Evolutionary conservation across 495 filamentous ascomycete genomes (phyloP).

Genomic region (Hyaloscypha finlandica): DNA sequence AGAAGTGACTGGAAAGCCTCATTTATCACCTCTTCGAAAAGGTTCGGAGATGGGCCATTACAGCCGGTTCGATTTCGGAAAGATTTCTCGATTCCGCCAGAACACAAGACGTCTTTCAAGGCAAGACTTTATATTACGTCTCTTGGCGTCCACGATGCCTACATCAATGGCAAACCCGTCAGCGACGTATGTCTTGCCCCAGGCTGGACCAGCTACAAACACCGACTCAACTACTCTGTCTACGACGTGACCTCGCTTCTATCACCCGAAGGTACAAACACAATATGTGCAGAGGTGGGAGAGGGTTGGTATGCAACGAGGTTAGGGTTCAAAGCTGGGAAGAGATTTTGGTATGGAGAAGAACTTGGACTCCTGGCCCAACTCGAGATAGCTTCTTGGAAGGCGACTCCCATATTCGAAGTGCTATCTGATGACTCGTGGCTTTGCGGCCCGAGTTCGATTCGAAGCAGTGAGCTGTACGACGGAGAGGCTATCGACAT

Average conservation of each 20-base stretch:
- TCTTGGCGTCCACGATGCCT: slow-evolving; percentile 49
- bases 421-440: slow-evolving; percentile 46
- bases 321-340: slow-evolving; percentile 42
- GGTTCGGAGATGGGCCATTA: slow-evolving; percentile 32
- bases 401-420: slow-evolving; percentile 29
- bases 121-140: slow-evolving; percentile 54
- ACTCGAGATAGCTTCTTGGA: slow-evolving; percentile 40
- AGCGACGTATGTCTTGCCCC: slow-evolving; percentile 48
- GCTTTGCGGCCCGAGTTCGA: slow-evolving; percentile 41
- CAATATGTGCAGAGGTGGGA: slow-evolving; percentile 48
- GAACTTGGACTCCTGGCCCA: slow-evolving; percentile 45
- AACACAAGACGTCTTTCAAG: not conserved
- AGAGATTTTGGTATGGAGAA: slow-evolving; percentile 46
- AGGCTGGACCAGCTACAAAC: slow-evolving; percentile 55
- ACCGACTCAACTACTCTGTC: slow-evolving; percentile 50
- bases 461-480: slow-evolving; percentile 51
- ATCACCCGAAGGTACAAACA: slow-evolving; percentile 36
- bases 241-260: slow-evolving; percentile 46
- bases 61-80: slow-evolving; percentile 22
- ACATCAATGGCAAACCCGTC: slow-evolving; percentile 50
- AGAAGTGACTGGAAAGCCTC: slow-evolving; percentile 46
- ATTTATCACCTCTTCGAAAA: slow-evolving; percentile 38
- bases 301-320: slow-evolving; percentile 58
- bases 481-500: slow-evolving; percentile 53
- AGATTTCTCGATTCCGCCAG: slow-evolving; percentile 8